Evolutionary conservation across 2,329 filamentous ascomycete genomes (phyloP).

Genomic region (Botrytis hyacinthi): DNA sequence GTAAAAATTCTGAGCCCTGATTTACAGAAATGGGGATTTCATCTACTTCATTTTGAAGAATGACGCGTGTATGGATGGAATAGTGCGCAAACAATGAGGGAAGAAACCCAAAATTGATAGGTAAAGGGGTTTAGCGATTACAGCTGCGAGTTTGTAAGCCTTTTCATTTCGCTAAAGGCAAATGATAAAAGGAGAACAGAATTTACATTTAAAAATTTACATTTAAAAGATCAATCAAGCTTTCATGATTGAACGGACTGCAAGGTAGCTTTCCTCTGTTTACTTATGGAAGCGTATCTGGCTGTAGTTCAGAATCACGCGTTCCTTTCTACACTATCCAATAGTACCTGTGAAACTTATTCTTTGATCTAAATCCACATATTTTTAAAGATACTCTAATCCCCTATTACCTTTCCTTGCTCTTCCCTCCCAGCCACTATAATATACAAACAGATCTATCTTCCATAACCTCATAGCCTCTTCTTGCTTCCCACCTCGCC

Average conservation of each 20-base stretch:
- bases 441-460: not conserved
- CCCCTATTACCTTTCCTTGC: not conserved
- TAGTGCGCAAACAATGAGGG: not conserved
- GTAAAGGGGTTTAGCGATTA: not conserved
- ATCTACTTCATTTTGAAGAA: not conserved
- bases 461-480: not conserved
- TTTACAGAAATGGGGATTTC: not conserved
- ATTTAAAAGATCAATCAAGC: not conserved
- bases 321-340: not conserved
- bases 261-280: not conserved
- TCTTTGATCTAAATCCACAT: no score
- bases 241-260: not conserved
- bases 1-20: constrained; percentile 10
- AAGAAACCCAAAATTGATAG: not conserved
- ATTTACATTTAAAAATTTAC: not conserved
- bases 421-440: not conserved
- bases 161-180: not conserved
- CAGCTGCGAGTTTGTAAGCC: not conserved
- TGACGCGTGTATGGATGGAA: not conserved
- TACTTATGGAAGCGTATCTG: not conserved
- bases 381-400: no score
- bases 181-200: not conserved
- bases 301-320: not conserved
- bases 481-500: no score
- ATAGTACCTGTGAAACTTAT: not conserved